Evolutionary conservation across 768 basidiomycete species (phyloP).

Genomic region (Rhodotorula graminis): DNA sequence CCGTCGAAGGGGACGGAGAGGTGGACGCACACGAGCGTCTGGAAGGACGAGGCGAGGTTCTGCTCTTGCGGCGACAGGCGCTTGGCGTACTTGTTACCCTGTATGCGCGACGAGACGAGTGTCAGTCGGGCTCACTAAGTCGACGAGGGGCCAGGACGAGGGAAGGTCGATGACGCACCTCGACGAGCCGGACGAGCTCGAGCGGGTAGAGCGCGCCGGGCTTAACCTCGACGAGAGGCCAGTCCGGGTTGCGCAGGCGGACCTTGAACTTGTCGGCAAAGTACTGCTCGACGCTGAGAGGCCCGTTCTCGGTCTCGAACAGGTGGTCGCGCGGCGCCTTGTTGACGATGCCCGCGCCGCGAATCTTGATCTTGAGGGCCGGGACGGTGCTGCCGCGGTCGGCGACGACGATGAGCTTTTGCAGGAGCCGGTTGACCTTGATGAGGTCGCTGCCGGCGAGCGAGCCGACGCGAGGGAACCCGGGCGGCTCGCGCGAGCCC

Average conservation of each 20-base stretch:
- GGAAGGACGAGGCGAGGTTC: not conserved
- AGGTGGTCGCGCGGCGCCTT: not conserved
- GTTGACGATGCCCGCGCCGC: not conserved
- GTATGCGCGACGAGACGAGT: not conserved
- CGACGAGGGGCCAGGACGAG: too few species aligned
- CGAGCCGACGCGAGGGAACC: too few species aligned
- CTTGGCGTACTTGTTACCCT: not conserved
- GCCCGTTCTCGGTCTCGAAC: not conserved
- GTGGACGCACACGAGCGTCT: constrained; percentile 7
- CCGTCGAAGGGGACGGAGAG: too few species aligned
- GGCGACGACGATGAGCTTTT: not conserved
- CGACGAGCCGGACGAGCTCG: constrained; percentile 4
- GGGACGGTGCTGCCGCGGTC: not conserved
- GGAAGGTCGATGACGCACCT: not conserved
- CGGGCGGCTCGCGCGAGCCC: not conserved
- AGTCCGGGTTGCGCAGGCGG: constrained; percentile 4
- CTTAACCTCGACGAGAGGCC: constrained; percentile 12
- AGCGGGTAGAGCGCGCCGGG: not conserved
- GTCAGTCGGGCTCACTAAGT: fast-evolving
- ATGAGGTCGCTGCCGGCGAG: not conserved
- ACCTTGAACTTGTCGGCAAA: not conserved
- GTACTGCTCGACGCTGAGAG: constrained; percentile 11
- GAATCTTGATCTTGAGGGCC: not conserved
- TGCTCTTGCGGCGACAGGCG: constrained; percentile 3
- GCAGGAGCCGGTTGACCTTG: not conserved